Evolutionary conservation across 176 grass and related monocot species (phyloP), one percentile per base, ranked within the genome.

Genomic region (Aegilops bicornis): DNA sequence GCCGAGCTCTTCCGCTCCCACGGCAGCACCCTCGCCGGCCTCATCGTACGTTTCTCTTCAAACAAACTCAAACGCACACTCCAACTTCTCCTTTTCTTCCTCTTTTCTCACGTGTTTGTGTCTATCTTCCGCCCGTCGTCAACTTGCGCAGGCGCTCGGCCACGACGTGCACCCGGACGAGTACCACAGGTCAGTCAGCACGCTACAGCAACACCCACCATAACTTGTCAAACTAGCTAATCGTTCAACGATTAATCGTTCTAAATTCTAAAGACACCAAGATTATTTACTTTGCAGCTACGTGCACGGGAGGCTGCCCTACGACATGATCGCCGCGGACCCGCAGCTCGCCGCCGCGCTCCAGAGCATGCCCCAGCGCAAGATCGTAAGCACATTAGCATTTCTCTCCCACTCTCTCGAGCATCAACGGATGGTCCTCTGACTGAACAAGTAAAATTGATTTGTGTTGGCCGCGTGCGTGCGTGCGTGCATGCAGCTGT

Each of bases 111-210:
- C 0, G 29, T 63, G 23, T 75, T 2, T 6, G 13, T 43, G 7
- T 40, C 11, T 19, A 16, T 9, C 0, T 25, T 13, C 43, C 29
- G 62, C 13, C 10, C 62, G 9, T 27, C 48, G 71, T 50, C 25
- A 12, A 63, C 73, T 83, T 23, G 86, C 7, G 58, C 92, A 98
- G 96, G 93, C 86, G 45, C 90, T 89, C 37, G 96, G 96, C 45
- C 92, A 94, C 24, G 91, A 94, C 70, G 91, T 95, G 67, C 93
- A 98, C 60, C 91, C 96, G n/a, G 91, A 98, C 32, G 93, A 98
- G 84, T 98, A 98, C 79, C 96, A 98, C 93, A 92, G 96, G 96
- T 98, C 59, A 42, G 91, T 95, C 59, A 59, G 87, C 47, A 85
- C 64, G 36, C 68, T 11, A 16, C 48, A 36, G 37, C 69, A 15